Percentiles rank a stretch among this genome's conserved stretches.
phyloP scores from a whole-genome alignment of 257 asterid genomes.

The Salvia miltiorrhiza region DNA sequence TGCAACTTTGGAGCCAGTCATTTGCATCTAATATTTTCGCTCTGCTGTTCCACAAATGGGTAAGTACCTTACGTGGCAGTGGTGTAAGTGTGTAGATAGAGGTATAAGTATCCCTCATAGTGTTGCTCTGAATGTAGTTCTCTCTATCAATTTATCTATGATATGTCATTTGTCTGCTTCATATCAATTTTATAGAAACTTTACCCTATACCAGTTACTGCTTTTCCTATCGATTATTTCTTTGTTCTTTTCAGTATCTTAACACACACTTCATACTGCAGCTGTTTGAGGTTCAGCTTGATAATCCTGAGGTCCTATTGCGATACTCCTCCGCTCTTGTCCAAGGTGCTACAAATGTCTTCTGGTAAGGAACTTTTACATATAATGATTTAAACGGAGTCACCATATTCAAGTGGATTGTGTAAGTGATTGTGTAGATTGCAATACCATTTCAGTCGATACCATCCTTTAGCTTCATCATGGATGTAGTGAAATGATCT shows the following conservation, averaged over 20 bases:
- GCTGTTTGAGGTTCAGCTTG: constrained; percentile 85
- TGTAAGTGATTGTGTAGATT: constrained; percentile 41
- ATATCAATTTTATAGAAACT: background rate
- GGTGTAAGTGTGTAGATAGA: background rate
- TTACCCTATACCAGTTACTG: background rate
- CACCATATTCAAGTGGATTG: constrained; percentile 35
- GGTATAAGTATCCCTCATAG: background rate
- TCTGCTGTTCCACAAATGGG: constrained; percentile 93
- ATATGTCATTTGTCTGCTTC: constrained; percentile 18
- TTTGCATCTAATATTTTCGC: constrained; percentile 81
- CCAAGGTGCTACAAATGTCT: constrained; percentile 92
- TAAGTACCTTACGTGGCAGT: constrained; percentile 30
- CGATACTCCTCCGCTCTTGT: constrained; percentile 93
- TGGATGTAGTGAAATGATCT: constrained; percentile 2
- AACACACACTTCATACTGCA: constrained; percentile 32
- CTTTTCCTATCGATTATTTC: constrained; percentile 10
- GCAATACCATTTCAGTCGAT: background rate
- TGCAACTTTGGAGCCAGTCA: constrained; percentile 97
- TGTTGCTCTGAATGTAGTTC: constrained; percentile 21
- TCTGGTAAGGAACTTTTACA: constrained; percentile 64
- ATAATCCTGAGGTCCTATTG: constrained; percentile 69
- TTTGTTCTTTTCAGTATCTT: background rate
- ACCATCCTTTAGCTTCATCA: background rate
- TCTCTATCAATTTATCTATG: background rate
- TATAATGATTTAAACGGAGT: background rate